Evolutionary conservation across 2,329 filamentous ascomycete genomes (phyloP).

Genomic region (Cryphonectria japonica): DNA sequence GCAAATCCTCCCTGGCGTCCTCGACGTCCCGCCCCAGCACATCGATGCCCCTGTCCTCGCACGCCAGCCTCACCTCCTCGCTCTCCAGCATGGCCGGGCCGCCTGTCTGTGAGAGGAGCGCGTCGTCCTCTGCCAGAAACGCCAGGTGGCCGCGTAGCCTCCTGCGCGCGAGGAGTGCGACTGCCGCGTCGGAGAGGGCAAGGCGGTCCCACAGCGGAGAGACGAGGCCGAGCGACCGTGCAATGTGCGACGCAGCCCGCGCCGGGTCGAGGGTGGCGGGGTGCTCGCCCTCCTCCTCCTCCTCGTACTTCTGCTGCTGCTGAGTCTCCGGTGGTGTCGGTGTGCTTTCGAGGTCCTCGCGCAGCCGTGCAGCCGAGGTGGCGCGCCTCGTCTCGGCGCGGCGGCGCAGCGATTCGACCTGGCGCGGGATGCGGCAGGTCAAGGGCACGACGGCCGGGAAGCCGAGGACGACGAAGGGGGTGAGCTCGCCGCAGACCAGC

Average conservation of each 20-base stretch:
- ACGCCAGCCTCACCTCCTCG: slow-evolving; percentile 71
- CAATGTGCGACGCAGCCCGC: slow-evolving; percentile 41
- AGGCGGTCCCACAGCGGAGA: slow-evolving; percentile 54
- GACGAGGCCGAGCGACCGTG: slow-evolving; percentile 50
- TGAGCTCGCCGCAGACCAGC: slow-evolving; percentile 81
- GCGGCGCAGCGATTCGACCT: slow-evolving; percentile 62
- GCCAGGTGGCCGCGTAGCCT: slow-evolving; percentile 58
- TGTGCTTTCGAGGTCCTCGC: background rate
- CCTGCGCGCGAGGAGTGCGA: slow-evolving; percentile 54
- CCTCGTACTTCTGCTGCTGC: too few species aligned
- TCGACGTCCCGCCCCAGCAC: slow-evolving; percentile 60
- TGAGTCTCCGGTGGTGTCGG: too few species aligned
- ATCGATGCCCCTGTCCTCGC: slow-evolving; percentile 69
- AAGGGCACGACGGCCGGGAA: slow-evolving; percentile 74
- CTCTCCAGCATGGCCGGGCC: slow-evolving; percentile 61
- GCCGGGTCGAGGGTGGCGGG: slow-evolving; percentile 11
- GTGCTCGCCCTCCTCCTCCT: slow-evolving; percentile 2
- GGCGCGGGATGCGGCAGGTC: slow-evolving; percentile 80
- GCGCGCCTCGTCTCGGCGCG: slow-evolving; percentile 57
- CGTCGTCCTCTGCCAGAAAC: slow-evolving; percentile 73
- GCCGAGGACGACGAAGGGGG: slow-evolving; percentile 75
- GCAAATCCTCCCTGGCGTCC: slow-evolving; percentile 53
- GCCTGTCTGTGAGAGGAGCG: slow-evolving; percentile 65
- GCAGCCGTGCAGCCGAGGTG: slow-evolving; percentile 51
- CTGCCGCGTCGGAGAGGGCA: slow-evolving; percentile 41